Evolutionary conservation across 2,329 filamentous ascomycete genomes (phyloP), one percentile per base, ranked within the genome.

Genomic region (Myotisia sp.): DNA sequence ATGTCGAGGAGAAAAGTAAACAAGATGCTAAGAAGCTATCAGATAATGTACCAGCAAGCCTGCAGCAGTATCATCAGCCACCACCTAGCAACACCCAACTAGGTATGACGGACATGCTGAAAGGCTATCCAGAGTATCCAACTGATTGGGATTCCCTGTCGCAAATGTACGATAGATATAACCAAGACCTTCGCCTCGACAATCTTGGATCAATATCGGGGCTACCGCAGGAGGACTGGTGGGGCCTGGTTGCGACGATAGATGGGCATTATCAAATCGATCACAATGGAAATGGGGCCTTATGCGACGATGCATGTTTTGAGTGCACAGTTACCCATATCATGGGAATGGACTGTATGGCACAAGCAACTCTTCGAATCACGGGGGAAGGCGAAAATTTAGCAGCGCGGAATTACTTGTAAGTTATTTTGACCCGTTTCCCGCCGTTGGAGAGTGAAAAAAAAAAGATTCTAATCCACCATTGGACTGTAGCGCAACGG

Each of bases 161-260:
- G 6, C 52, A 50, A 20, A 47, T 44, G 2, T 62, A 62, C 40
- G 53, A 57, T 30, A 38, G 42, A 10, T 61, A 59, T 29, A 61
- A 62, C 23, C 47, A 55, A 7, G 47, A 53, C 28, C 57, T 49
- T 18, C 55, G 56, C 31, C 47, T 62, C n/a, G 57, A 60, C 39
- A 58, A 53, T 26, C 40, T 62, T 4, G 58, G 55, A 49, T 50
- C 54, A 7, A 46, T 62, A 6, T 62, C 58, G 3, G 58, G 58
- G 21, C 47, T 62, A 4, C 51, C 56, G 33, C 54, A 58, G 26
- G 51, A 53, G 3, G 56, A 61, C 33, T 62, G 58, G 56, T 55
- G 55, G 24, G 57, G 58, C 1, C 30, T 62, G 4, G 55, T 62
- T n/a, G 58, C 58, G 17, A 57, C 58, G 8, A 48, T 62, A n/a